Evolutionary conservation across 1,284 basidiomycete genomes (phyloP), one percentile per base, ranked within the genome.

Genomic region (Butyriboletus appendiculatus): DNA sequence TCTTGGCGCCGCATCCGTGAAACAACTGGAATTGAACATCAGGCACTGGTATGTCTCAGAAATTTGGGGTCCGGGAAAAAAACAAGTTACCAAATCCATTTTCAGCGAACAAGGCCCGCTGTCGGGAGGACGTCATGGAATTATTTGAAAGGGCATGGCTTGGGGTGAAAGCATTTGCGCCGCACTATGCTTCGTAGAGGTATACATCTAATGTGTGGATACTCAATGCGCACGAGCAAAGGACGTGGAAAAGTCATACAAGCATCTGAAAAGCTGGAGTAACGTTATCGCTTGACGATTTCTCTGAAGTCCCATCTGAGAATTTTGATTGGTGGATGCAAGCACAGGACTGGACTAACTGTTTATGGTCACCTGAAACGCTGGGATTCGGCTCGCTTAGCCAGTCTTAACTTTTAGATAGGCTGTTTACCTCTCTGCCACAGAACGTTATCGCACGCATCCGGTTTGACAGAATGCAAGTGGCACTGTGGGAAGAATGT

Each of bases 21-120:
- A 59, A 41, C 70, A 73, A 39, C 46, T 75, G 24, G 65, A 68
- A 60, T 52, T 54, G 46, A 62, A 60, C 42, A 45, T 60, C 7
- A 33, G 11, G 5, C 35, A 57, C 11, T 50, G 59, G 58, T 50
- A 50, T 50, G 59, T 62, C 45, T 54, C 34, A 43, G 44, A 50
- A n/a, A 10, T 26, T 10, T 8, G 12, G 6, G n/a, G n/a, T 16
- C 18, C 16, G 34, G 22, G 40, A 20, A 34, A n/a, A 16, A n/a
- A 15, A 33, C 32, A 22, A 32, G 30, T 45, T 8, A 33, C 18
- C n/a, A 32, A 42, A 48, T 50, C 50, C 43, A 33, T 48, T 56
- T 68, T 73, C 57, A 71, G 68, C 53, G 77, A 79, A 66, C 76
- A 78, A 59, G 81, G 80, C 0, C 79, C 81, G 14, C 66, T 82